Evolutionary conservation across 768 basidiomycete species (phyloP), one percentile per base, ranked within the genome.

Genomic region (Lentinula edodes): DNA sequence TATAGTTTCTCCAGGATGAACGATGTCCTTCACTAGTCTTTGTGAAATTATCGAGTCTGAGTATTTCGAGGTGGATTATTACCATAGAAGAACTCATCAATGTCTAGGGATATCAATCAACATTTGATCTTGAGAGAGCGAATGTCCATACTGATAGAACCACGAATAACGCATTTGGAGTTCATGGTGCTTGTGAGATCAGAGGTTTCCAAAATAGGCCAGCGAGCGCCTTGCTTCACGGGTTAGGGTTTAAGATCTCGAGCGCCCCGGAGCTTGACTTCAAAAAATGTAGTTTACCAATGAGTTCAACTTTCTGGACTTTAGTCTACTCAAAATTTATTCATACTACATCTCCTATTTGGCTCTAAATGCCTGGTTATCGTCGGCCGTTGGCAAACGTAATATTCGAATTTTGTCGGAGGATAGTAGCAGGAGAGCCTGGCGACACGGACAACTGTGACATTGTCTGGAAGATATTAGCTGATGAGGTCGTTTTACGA

Each of bases 401-500:
- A 38, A 80, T 90, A 0, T 79, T 82, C 70, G 75, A 77, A 48
- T 81, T 83, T 64, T 82, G 81, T 71, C 71, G 72, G 63, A 69
- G 67, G 53, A 73, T 75, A 53, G 63, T 64, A 50, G 70, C 67
- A 15, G 71, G 68, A 28, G 71, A 69, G 51, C 68, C 70, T 18
- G 72, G 67, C 9, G 70, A 71, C 39, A 70, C 69, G 28, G 78
- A 78, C 52, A 72, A 75, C 52, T 76, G 74, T 34, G 77, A 79
- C 50, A 70, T 68, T 15, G 67, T 80, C 61, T 89, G 87, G 83
- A 79, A 78, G 46, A 80, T 90, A 51, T 71, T 90, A 4, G 88
- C 83, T 4, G 86, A 91, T 62, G 89, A 90, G 71, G 76, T 86
- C 20, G 88, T 90, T 5, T 69, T 83, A 50, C 77, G 83, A 54